phyloP scores from a whole-genome alignment of 345 rosid species.

The Euphorbia peplus region DNA sequence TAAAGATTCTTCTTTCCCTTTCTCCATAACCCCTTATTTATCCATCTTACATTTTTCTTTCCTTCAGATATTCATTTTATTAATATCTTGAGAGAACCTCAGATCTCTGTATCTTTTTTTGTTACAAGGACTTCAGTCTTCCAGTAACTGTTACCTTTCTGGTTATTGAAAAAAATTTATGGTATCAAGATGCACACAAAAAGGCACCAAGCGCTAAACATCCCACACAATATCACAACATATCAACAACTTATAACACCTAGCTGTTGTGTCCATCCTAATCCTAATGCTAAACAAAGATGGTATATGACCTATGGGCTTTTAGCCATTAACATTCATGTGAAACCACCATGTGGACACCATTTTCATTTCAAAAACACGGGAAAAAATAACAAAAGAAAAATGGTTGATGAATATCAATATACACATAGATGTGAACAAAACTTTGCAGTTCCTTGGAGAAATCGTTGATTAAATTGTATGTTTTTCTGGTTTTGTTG shows the following conservation, averaged over 20 bases:
- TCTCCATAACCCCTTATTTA: slow-evolving; percentile 1
- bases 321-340: neutral
- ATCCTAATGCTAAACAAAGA: neutral
- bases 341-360: no score
- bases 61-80: neutral
- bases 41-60: neutral
- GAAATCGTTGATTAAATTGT: neutral
- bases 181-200: no score
- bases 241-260: neutral
- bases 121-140: no score
- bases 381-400: neutral
- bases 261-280: neutral
- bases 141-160: no score
- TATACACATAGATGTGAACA: neutral
- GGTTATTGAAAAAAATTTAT: no score
- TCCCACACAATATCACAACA: no score
- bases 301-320: neutral
- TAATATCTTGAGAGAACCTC: no score
- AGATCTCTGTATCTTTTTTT: no score
- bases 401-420: neutral
- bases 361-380: neutral
- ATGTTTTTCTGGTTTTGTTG: neutral
- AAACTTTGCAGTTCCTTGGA: neutral
- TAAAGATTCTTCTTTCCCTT: slow-evolving; percentile 19
- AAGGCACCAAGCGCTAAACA: no score